Base-by-base conservation (phyloP, 164 flowering plant genomes). In the Amborella trichopoda region DNA sequence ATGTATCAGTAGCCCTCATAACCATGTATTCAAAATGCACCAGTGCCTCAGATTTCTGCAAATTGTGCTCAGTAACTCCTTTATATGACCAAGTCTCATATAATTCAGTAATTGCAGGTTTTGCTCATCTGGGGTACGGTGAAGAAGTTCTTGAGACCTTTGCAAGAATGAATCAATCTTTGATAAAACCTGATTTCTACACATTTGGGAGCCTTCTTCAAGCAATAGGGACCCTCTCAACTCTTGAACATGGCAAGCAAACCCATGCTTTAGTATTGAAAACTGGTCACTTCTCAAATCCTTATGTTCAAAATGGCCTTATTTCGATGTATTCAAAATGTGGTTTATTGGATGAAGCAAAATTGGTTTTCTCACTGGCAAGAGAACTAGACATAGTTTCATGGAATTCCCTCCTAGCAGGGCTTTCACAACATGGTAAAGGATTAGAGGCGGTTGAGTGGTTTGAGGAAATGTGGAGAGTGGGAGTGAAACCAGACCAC, bases 301-400 rank as follows among this genome's bases (percentile, higher is more conserved):
- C 61, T 1, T 26, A 4, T 42, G 69, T 71, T 33, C 77, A 71
- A 28, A 78, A 78, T 53, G 70, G 73, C 24, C 75, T 77, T 44
- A 63, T 80, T 34, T 67, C 74, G 4, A 68, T 80, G 81, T 77
- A 77, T 58, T 56, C 81, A 39, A 67, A 58, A 62, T 74, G 83
- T 60, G 85, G 81, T n/a, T 38, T 44, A n/a, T 60, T 69, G 38
- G 41, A 21, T 39, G 66, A 68, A 26, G 60, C 85, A 18, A 63
- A 50, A 49, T 30, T 17, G 44, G 68, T 70, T 14, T 72, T 75
- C 52, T 56, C 28, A n/a, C 58, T 44, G 17, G 70, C 72, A 62
- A 39, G 52, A 0, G 42, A 62, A 40, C 74, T 50, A 23, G 80
- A 76, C 51, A 19, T 74, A 53, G 55, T 79, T 28, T 69, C 83